Base-by-base conservation (phyloP, 2,329 filamentous ascomycete species). In the Alternaria metachromatica region DNA sequence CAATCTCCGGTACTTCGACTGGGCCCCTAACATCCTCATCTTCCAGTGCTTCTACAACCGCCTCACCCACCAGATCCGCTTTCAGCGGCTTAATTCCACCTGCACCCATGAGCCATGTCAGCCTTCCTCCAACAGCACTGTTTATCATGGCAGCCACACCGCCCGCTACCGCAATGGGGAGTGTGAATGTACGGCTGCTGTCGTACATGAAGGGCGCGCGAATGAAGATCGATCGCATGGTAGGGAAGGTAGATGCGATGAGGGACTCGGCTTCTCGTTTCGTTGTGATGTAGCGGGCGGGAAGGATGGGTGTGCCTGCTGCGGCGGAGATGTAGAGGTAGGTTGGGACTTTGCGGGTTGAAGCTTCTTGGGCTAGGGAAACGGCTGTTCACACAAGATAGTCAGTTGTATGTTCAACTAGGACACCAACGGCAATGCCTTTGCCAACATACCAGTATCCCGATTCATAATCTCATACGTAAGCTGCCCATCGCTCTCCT, bases 401-500 rank as follows among this genome's bases (percentile, higher is more conserved):
- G 43, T 62, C 20, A 54, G 55, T 33, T 13, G 3, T 21, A 4
- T 18, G 28, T 13, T 11, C 21, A 12, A 12, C 18, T 3, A n/a
- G 8, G 25, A n/a, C 15, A 18, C 9, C 30, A 20, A n/a, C 9
- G 2, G 5, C 21, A 15, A 30, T 21, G 15, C 53, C 77, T 10
- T 5, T 10, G 46, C 3, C 7, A 12, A 20, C 56, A 30, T 75
- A 87, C 86, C 85, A 46, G 87, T 87, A 82, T 98, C 95, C 61
- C 96, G 88, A 82, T 99, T 99, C 93, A 99, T 97, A 64, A 94
- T 86, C 83, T 98, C 96, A 83, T 99, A 99, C 18, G 95, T 97
- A 73, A 97, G 85, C 81, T 96, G 92, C 25, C 90, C 89, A 71
- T 89, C 89, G 49, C 84, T 87, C 78, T 92, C 89, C 56, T 89